Percentiles rank a stretch among this genome's conserved stretches.
Evolutionary conservation across 2,329 filamentous ascomycete species (phyloP).

Genomic region (Colletotrichum navitas): DNA sequence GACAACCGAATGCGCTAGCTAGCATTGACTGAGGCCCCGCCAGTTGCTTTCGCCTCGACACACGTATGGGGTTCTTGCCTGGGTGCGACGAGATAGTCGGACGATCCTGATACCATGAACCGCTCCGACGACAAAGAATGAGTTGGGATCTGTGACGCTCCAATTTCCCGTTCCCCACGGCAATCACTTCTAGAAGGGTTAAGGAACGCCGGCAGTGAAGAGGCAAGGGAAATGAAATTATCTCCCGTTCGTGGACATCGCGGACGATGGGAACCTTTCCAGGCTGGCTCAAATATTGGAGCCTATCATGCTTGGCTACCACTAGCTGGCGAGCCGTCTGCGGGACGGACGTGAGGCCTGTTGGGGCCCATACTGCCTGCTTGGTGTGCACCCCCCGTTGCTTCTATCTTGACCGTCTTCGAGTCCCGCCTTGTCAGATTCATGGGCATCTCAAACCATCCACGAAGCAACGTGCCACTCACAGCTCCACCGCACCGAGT

Average conservation of each 20-base stretch:
- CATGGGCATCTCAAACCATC: conserved; percentile 25
- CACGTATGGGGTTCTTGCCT: conserved; percentile 23
- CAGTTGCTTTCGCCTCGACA: conserved; percentile 13
- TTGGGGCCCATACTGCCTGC: conserved; percentile 24
- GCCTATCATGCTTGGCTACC: conserved; percentile 38
- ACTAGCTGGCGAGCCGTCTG: conserved; percentile 20
- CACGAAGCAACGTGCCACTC: conserved; percentile 14
- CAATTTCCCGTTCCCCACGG: conserved; percentile 43
- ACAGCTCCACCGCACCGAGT: conserved; percentile 22
- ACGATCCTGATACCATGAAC: conserved; percentile 21
- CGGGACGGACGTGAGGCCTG: conserved; percentile 37
- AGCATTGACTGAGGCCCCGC: conserved; percentile 22
- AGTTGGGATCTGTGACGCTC: conserved; percentile 28
- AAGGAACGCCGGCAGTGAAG: conserved; percentile 39
- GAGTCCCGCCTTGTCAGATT: conserved; percentile 35
- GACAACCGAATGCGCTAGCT: conserved; percentile 9
- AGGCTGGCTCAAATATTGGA: conserved; percentile 29
- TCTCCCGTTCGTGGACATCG: conserved; percentile 38
- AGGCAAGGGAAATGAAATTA: conserved; percentile 42
- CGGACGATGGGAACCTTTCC: conserved; percentile 23
- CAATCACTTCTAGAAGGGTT: conserved; percentile 43
- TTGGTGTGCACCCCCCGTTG: background rate
- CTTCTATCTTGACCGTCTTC: conserved; percentile 25
- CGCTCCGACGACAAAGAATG: conserved; percentile 18
- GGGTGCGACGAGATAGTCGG: conserved; percentile 10